Percentiles rank a stretch among this genome's conserved stretches.
phyloP scores from a whole-genome alignment of 306 rosid genomes.

The Pterocarpus santalinus region DNA sequence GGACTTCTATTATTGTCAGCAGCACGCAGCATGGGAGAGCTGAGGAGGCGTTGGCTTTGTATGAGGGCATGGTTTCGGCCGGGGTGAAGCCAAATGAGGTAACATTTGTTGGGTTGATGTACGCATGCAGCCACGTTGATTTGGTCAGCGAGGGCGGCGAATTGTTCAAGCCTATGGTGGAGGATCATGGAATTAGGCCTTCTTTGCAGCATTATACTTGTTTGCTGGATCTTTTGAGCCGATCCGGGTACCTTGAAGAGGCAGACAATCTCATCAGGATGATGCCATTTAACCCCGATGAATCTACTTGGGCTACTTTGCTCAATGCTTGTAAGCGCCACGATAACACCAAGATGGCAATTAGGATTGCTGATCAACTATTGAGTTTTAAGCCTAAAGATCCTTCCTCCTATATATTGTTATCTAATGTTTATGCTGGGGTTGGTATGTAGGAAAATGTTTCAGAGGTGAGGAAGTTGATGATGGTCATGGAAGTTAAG shows the following conservation, averaged over 20 bases:
- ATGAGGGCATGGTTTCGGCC: constrained; percentile 71
- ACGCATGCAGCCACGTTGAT: constrained; percentile 88
- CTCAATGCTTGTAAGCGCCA: constrained; percentile 83
- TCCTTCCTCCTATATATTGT: constrained; percentile 74
- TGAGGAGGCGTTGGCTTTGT: constrained; percentile 73
- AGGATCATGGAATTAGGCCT: constrained; percentile 68
- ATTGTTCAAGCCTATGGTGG: constrained; percentile 75
- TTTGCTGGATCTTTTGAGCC: constrained; percentile 84
- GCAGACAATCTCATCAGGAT: constrained; percentile 67
- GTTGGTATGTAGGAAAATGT: constrained; percentile 81
- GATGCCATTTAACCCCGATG: constrained; percentile 83
- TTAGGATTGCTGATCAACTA: constrained; percentile 71
- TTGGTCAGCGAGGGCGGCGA: constrained; percentile 69
- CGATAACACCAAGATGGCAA: constrained; percentile 67
- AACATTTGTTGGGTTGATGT: constrained; percentile 86
- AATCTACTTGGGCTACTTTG: constrained; percentile 92
- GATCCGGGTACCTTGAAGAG: constrained; percentile 89
- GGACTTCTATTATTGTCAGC: constrained; percentile 95
- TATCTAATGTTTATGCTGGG: constrained; percentile 77
- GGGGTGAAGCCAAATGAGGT: constrained; percentile 84
- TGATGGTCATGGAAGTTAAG: constrained; percentile 72
- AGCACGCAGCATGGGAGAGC: constrained; percentile 83
- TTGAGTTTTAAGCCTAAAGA: constrained; percentile 66
- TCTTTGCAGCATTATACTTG: constrained; percentile 91
- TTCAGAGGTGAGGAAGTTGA: constrained; percentile 71